Evolutionary conservation across 257 asterid species (phyloP).

Genomic region (Leonotis leonurus): DNA sequence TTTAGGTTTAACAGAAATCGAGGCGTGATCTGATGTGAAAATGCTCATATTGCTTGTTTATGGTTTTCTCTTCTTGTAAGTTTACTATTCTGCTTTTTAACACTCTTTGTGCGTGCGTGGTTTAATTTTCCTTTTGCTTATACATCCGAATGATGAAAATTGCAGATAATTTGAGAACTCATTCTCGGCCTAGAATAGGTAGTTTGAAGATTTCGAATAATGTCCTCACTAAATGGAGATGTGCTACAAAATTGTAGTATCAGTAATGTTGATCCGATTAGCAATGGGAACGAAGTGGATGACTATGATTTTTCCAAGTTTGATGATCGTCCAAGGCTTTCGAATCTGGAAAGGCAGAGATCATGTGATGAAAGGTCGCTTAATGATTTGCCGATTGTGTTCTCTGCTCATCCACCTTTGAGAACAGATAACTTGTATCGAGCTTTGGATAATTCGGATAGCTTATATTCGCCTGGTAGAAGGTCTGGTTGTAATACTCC

Average conservation of each 20-base stretch:
- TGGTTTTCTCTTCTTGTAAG: background rate
- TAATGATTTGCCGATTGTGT: slow-evolving; percentile 34
- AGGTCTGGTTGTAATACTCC: slow-evolving; percentile 62
- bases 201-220: slow-evolving; percentile 20
- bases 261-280: slow-evolving; percentile 31
- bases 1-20: background rate
- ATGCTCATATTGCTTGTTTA: background rate
- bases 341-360: slow-evolving; percentile 59
- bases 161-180: slow-evolving; percentile 15
- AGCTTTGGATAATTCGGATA: slow-evolving; percentile 42
- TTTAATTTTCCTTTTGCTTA: background rate
- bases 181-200: background rate
- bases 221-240: slow-evolving; percentile 35
- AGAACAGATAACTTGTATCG: slow-evolving; percentile 38
- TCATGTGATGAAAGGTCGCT: slow-evolving; percentile 64
- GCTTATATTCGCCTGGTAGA: slow-evolving; percentile 39
- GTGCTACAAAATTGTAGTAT: slow-evolving; percentile 27
- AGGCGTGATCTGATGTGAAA: background rate
- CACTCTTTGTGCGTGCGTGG: background rate
- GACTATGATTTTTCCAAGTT: slow-evolving; percentile 54
- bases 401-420: slow-evolving; percentile 56
- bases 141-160: background rate
- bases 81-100: background rate
- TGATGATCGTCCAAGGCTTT: slow-evolving; percentile 29
- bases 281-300: slow-evolving; percentile 33